A percentile compares a stretch with the other conserved stretches of the same genome.
These are phyloP conservation scores for Basipetospora chlamydospora DNA, from an alignment of 2,329 filamentous ascomycete genomes.

Conservation along the genomic window DNA sequence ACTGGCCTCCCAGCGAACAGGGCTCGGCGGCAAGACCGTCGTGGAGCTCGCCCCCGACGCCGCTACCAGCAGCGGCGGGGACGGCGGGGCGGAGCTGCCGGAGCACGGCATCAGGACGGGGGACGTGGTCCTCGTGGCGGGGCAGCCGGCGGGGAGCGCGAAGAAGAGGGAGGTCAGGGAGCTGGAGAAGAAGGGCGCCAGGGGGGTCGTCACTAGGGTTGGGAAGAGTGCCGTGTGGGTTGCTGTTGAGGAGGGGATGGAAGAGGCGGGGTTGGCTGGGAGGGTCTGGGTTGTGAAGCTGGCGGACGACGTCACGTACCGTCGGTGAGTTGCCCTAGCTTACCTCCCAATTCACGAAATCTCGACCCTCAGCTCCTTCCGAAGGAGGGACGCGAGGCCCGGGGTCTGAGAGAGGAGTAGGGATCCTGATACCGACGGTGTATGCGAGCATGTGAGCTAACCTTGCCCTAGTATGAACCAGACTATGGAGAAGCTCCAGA, in stretches of 20 bases:
- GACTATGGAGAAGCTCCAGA: conserved; percentile 44
- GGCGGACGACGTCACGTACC: conserved; percentile 53
- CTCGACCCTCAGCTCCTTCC: no score
- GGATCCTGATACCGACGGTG: not conserved
- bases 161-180: conserved; percentile 61
- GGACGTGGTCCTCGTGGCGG: conserved; percentile 63
- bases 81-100: conserved; percentile 36
- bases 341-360: no score
- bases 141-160: conserved; percentile 58
- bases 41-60: conserved; percentile 64
- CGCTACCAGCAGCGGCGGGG: conserved; percentile 32
- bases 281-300: conserved; percentile 52
- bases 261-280: conserved; percentile 26
- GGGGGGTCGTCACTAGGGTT: conserved; percentile 57
- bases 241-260: conserved; percentile 52
- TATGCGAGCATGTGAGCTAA: no score
- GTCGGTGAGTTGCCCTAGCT: conserved; percentile 23
- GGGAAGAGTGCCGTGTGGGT: conserved; percentile 45
- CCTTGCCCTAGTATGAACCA: conserved; percentile 55
- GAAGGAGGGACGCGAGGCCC: no score
- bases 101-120: conserved; percentile 65
- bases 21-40: conserved; percentile 80
- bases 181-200: conserved; percentile 50
- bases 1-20: conserved; percentile 65
- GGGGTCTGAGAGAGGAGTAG: no score